phyloP scores from a whole-genome alignment of 164 flowering plant species.

The Aristolochia contorta region DNA sequence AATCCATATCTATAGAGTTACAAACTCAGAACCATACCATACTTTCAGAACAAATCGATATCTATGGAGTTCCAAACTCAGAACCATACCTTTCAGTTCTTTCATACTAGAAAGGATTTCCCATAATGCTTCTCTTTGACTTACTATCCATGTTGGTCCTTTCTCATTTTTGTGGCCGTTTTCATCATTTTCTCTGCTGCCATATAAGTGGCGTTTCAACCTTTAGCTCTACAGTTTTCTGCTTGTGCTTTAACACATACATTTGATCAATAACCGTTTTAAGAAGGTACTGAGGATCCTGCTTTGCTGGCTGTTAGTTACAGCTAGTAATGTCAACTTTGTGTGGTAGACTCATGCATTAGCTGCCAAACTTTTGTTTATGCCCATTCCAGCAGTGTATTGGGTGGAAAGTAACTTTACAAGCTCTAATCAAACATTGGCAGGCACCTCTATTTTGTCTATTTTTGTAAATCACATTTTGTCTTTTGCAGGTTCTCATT shows the following conservation, averaged over 20 bases:
- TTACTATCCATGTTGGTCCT: too few species aligned
- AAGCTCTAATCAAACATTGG: background rate
- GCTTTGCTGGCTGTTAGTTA: too few species aligned
- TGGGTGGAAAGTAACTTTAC: slow-evolving; percentile 35
- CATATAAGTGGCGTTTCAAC: too few species aligned
- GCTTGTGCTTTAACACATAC: too few species aligned
- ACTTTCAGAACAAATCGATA: too few species aligned
- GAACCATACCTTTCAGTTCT: background rate
- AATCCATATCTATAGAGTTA: background rate
- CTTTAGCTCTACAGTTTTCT: too few species aligned
- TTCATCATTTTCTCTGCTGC: too few species aligned
- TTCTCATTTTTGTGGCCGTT: too few species aligned
- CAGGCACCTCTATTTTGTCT: background rate
- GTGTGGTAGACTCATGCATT: background rate
- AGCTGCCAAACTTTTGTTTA: background rate
- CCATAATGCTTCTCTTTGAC: too few species aligned
- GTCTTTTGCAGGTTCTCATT: slow-evolving; percentile 74
- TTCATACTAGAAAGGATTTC: too few species aligned
- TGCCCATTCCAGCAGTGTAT: slow-evolving; percentile 43
- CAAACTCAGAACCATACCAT: background rate
- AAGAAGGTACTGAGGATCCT: too few species aligned
- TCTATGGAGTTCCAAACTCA: background rate
- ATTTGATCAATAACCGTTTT: too few species aligned
- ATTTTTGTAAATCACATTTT: background rate
- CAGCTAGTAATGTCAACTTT: background rate